phyloP scores from a whole-genome alignment of 345 rosid species.

The Noccaea caerulescens region DNA sequence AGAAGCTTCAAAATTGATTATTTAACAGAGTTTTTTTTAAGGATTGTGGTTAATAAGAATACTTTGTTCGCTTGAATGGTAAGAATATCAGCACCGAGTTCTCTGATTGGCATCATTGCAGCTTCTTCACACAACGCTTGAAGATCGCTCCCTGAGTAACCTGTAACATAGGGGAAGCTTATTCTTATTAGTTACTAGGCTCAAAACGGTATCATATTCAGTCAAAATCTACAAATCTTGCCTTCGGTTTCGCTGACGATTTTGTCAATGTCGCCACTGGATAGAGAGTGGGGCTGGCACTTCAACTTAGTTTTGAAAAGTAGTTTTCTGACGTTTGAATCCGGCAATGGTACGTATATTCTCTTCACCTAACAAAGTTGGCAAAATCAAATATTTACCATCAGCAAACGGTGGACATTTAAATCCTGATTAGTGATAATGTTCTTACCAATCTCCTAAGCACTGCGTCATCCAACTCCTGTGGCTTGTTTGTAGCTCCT shows the following conservation, averaged over 20 bases:
- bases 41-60: not conserved
- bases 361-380: conserved; percentile 69
- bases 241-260: conserved; percentile 89
- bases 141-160: conserved; percentile 97
- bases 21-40: not conserved
- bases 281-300: conserved; percentile 78
- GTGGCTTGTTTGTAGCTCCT: conserved; percentile 99
- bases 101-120: conserved; percentile 99
- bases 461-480: conserved; percentile 96
- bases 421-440: conserved; percentile 10
- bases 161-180: conserved; percentile 43
- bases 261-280: conserved; percentile 74
- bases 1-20: not conserved
- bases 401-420: not conserved
- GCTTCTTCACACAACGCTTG: conserved; percentile 99
- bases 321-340: conserved; percentile 69
- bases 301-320: conserved; percentile 77
- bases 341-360: conserved; percentile 90
- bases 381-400: not conserved
- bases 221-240: conserved; percentile 34
- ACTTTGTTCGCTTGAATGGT: conserved; percentile 89
- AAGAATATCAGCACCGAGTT: conserved; percentile 86
- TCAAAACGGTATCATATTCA: not conserved
- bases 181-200: conserved; percentile 11
- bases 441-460: conserved; percentile 85